Evolutionary conservation across 805 yeast species (phyloP).

Genomic region (Metschnikowia colocasiae): DNA sequence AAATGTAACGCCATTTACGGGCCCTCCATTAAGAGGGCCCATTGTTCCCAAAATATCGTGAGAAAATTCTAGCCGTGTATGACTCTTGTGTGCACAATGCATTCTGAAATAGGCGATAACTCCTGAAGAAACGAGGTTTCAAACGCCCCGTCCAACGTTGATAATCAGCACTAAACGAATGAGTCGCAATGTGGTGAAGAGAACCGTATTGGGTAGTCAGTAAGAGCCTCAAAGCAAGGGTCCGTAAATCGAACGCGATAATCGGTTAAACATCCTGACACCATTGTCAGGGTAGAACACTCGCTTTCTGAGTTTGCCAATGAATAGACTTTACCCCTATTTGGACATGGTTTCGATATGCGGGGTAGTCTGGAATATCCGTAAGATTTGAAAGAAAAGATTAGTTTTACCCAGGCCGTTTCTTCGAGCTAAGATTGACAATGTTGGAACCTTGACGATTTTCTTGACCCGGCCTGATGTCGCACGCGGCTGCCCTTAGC

Average conservation of each 20-base stretch:
- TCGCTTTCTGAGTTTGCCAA: not conserved
- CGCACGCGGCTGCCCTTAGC: not conserved
- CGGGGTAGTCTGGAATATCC: not conserved
- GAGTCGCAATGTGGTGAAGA: not conserved
- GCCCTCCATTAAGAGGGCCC: not conserved
- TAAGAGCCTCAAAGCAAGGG: not conserved
- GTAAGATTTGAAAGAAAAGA: not conserved
- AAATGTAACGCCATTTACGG: not conserved
- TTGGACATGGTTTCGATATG: not conserved
- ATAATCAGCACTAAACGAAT: too few relatives aligned
- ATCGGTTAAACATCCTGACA: not conserved
- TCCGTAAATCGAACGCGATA: too few relatives aligned
- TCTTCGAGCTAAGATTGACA: not conserved
- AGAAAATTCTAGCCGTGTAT: not conserved
- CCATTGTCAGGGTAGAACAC: not conserved
- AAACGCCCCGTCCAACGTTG: too few relatives aligned
- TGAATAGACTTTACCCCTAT: not conserved
- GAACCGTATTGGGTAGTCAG: not conserved
- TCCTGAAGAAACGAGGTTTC: too few relatives aligned
- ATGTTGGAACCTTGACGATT: not conserved
- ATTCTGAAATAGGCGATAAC: too few relatives aligned
- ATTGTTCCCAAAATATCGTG: not conserved
- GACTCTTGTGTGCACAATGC: too few relatives aligned
- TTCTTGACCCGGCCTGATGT: not conserved
- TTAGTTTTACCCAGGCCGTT: not conserved